A percentile compares a stretch with the other conserved stretches of the same genome.
phyloP scores from a whole-genome alignment of 768 basidiomycete species.

The Hemileccinum impolitum region DNA sequence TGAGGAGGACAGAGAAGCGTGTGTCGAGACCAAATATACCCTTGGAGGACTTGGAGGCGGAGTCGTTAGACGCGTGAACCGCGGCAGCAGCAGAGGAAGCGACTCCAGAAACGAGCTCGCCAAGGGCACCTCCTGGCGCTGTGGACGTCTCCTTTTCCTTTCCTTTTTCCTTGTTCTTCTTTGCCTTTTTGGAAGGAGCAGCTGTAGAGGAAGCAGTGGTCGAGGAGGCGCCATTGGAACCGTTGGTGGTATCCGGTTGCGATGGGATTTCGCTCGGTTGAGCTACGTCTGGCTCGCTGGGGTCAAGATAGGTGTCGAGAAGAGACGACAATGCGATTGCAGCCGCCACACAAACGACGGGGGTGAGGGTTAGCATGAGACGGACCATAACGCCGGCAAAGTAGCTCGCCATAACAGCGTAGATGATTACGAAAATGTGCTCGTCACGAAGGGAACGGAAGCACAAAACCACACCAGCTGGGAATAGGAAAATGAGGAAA shows the following conservation, averaged over 20 bases:
- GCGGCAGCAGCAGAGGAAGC: conserved; percentile 31
- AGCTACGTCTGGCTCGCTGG: conserved; percentile 55
- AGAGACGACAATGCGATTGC: conserved; percentile 89
- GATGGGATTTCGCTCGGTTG: conserved; percentile 8
- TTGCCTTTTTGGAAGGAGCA: conserved; percentile 37
- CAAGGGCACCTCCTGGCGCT: conserved; percentile 33
- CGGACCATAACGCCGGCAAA: conserved; percentile 99
- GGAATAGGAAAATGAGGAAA: conserved; percentile 97
- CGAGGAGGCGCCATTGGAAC: conserved; percentile 20
- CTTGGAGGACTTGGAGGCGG: conserved; percentile 24
- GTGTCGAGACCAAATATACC: conserved; percentile 88
- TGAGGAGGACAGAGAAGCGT: conserved; percentile 70
- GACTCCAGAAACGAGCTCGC: conserved; percentile 42
- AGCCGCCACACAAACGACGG: conserved; percentile 91
- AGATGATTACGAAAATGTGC: conserved; percentile 98
- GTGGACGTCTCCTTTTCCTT: conserved; percentile 42
- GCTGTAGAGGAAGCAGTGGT: conserved; percentile 31
- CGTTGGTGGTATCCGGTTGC: neutral
- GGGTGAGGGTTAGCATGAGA: conserved; percentile 95
- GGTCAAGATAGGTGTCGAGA: conserved; percentile 88
- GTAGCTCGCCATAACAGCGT: conserved; percentile 93
- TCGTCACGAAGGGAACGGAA: conserved; percentile 95
- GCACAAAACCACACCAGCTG: conserved; percentile 90
- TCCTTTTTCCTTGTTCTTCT: conserved; percentile 50
- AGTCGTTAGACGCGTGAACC: conserved; percentile 5